Base-by-base conservation (phyloP, 441 rosid genomes). In the Bruguiera hainesii region DNA sequence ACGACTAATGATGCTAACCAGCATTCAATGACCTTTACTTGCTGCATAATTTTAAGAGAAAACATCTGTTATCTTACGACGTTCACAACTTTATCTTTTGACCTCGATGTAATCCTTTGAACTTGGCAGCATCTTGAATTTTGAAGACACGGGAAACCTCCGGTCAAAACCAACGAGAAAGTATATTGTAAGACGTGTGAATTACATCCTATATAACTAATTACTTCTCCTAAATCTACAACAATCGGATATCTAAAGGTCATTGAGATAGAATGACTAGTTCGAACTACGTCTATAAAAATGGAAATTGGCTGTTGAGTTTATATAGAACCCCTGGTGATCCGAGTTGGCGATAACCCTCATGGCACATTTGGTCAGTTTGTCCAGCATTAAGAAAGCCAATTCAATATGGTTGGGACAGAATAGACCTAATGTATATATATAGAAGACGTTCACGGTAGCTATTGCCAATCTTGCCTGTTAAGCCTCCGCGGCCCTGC, bases 281-380 rank as follows among this genome's bases (percentile, higher is more conserved):
- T 39, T 39, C 46, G 13, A 10, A 39, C 48, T 30, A 42, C n/a
- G 23, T 60, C 2, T 29, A 4, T 39, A 52, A 42, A n/a, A 56
- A 8, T 33, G 67, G 8, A 1, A 25, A 49, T 49, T n/a, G 65
- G 64, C 42, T 52, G n/a, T 25, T 21, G 39, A 56, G 23, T 15
- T 35, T 52, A 26, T 50, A 23, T 59, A 53, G 70, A 70, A 70
- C 56, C 56, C 35, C 10, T 37, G 18, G 48, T 11, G 48, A 55
- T 69, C 39, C 51, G 20, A 18, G 39, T 2, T 19, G 6, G 28
- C 48, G 50, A 33, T 60, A 65, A 52, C 70, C 60, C 39, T 60
- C 33, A 28, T 60, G 61, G 49, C 70, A 60, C 70, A 65, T 71
- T 65, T 16, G 19, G 56, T 39, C 73, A 60, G 72, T 19, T 68